Evolutionary conservation across 192 early-diverging fungal genomes (phyloP), one percentile per base, ranked within the genome.

Genomic region (Backusella tuberculispora): DNA sequence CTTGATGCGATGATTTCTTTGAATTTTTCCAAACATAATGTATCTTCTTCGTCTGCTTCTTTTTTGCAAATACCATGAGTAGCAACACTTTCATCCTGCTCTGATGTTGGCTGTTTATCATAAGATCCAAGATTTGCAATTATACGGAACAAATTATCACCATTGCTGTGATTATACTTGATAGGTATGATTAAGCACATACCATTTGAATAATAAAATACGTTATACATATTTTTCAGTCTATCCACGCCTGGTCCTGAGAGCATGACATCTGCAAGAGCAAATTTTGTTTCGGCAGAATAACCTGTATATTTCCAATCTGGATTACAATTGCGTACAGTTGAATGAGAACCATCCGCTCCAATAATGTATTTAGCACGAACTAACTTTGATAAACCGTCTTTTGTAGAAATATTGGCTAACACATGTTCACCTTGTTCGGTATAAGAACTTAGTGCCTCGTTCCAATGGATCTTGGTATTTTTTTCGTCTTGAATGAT

Each of bases 341-440:
- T 38, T 9, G 80, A 81, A 63, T 77, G 80, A n/a, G 53, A 50
- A 40, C 80, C 80, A 45, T 81, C 80, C 13, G 75, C 68, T 0
- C 76, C 80, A 4, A 81, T 44, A 2, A 81, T 42, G 40, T 72
- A 81, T 10, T 19, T 45, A 12, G 69, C 72, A 5, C 14, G 26
- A 5, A 78, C 43, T 6, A n/a, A 53, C 21, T 53, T 66, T 0
- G n/a, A 6, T 34, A 34, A 34, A 5, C 17, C 63, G 4, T 53
- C 40, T 14, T 72, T 34, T 10, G 15, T 69, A 44, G 69, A 67
- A 19, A 56, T n/a, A 0, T 0, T 53, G 7, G 48, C 48, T 10
- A 81, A 63, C 29, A 48, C 56, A 15, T 70, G 46, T 1, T 45
- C 56, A 5, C 44, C 44, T 74, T 77, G 69, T 15, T 53, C n/a